phyloP scores from a whole-genome alignment of 2,329 filamentous ascomycete species.

The Passalora sequoiae region DNA sequence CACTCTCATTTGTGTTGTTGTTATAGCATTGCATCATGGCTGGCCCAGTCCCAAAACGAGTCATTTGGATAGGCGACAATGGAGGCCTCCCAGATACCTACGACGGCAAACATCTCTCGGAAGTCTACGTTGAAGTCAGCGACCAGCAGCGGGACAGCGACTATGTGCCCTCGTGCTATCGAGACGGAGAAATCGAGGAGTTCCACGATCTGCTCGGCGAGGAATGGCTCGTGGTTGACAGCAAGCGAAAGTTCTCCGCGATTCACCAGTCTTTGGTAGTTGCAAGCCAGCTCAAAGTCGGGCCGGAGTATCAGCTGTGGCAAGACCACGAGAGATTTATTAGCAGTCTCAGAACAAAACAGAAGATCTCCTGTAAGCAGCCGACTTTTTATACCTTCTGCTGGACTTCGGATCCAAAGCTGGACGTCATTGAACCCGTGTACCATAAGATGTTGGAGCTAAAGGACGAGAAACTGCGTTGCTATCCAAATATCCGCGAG shows the following conservation, averaged over 20 bases:
- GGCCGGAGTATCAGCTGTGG: background rate
- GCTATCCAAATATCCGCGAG: slow-evolving; percentile 7
- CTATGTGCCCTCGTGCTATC: no score
- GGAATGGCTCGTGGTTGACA: background rate
- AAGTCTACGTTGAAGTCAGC: no score
- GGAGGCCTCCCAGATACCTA: no score
- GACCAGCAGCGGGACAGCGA: no score
- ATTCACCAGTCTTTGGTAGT: background rate
- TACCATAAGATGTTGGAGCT: background rate
- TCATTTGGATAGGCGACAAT: no score
- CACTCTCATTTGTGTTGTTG: no score
- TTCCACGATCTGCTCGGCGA: no score
- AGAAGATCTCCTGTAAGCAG: background rate
- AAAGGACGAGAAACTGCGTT: slow-evolving; percentile 1
- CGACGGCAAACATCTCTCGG: no score
- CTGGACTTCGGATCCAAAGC: background rate
- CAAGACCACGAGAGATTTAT: background rate
- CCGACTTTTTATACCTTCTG: background rate
- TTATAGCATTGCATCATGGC: no score
- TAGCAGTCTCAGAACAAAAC: background rate
- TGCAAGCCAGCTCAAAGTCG: background rate
- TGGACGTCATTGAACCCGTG: background rate
- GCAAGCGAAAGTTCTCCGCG: background rate
- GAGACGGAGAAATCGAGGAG: no score
- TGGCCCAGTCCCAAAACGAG: no score